Evolutionary conservation across 345 rosid genomes (phyloP), one percentile per base, ranked within the genome.

Genomic region (Odontarrhena argentea): DNA sequence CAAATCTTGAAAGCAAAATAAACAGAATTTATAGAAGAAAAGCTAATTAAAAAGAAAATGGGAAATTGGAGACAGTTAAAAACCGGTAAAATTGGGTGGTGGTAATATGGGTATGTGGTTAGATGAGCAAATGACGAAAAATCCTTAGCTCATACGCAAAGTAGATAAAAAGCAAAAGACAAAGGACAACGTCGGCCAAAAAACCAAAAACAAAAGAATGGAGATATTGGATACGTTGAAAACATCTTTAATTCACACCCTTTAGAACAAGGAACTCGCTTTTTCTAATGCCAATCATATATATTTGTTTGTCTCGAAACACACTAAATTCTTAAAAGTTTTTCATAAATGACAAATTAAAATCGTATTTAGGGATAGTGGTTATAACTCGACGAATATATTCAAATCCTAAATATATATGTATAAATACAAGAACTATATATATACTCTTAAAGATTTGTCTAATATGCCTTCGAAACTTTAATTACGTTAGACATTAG

Each of bases 91-190:
- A 18, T 18, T 18, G 22, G 22, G 22, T 18, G 22, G 22, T 18
- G 43, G 69, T 54, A 26, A 45, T 35, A 22, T 54, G 63, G 50
- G 50, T 62, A 40, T 38, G 60, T 32, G 11, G 45, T 13, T 45
- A 28, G 9, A 15, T 4, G 32, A 56, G 48, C 56, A 40, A 50
- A 59, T 69, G 37, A 42, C 41, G 26, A 9, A 41, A 4, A 25
- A 61, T 43, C 47, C 74, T 44, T 62, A 36, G 55, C 74, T 52
- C 54, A 1, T 2, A 70, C 47, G 74, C 74, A 69, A 61, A 13
- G 69, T 62, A 36, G 63, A 54, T 62, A 24, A 54, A 54, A 70
- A 60, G 15, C 0, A 51, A 11, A 58, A 25, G 3, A 38, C 13
- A 11, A 28, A 69, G 10, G 6, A 44, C 9, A 55, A 55, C 18